phyloP scores from a whole-genome alignment of 164 flowering plant species.

The Vitis riparia region DNA sequence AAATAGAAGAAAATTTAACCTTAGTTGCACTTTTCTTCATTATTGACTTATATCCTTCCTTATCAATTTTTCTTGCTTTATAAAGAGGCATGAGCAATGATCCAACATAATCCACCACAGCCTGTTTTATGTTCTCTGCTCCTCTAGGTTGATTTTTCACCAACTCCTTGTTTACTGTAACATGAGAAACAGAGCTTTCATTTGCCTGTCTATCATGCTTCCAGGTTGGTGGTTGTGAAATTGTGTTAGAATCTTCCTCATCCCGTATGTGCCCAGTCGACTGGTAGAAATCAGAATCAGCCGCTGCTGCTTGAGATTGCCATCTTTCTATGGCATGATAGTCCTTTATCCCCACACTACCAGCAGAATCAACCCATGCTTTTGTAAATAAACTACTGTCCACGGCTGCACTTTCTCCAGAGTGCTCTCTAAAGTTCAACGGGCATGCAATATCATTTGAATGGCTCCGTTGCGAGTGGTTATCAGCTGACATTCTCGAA shows the following conservation, averaged over 20 bases:
- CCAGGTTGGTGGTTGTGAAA: constrained; percentile 31
- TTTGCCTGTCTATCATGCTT: constrained; percentile 47
- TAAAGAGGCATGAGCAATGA: constrained; percentile 96
- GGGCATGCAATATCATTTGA: constrained; percentile 69
- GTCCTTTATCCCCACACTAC: constrained; percentile 80
- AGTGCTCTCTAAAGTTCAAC: constrained; percentile 70
- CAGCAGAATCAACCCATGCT: constrained; percentile 94
- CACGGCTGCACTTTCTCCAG: constrained; percentile 85
- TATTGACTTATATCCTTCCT: constrained; percentile 89
- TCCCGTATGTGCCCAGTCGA: constrained; percentile 45
- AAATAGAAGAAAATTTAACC: constrained; percentile 37
- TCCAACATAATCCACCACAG: constrained; percentile 87
- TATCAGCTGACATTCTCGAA: constrained; percentile 67
- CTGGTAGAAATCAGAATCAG: constrained; percentile 57
- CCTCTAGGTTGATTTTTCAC: constrained; percentile 55
- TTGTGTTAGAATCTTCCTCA: constrained; percentile 77
- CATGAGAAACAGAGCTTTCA: constrained; percentile 78
- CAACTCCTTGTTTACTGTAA: constrained; percentile 49
- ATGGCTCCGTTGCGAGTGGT: constrained; percentile 67
- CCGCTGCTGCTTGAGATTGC: constrained; percentile 96
- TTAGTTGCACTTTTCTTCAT: constrained; percentile 96
- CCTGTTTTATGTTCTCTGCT: constrained; percentile 72
- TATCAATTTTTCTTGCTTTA: constrained; percentile 88
- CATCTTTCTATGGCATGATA: constrained; percentile 92
- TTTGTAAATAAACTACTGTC: constrained; percentile 69